Evolutionary conservation across 192 early-diverging fungal species (phyloP).

Genomic region (Linnemannia elongata): DNA sequence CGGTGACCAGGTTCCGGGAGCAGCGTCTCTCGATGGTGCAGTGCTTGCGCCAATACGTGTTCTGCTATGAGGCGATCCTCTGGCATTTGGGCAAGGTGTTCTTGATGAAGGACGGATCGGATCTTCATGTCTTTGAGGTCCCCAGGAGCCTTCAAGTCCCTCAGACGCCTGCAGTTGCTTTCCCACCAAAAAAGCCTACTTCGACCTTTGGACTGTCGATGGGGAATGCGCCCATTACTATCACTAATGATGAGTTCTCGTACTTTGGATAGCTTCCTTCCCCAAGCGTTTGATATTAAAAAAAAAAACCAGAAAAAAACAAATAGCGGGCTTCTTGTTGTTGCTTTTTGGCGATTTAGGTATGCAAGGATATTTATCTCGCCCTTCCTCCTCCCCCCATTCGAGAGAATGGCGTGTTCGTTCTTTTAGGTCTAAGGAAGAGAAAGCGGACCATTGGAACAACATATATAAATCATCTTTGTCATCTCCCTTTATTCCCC

Average conservation of each 20-base stretch:
- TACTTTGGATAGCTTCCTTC: conserved; percentile 10
- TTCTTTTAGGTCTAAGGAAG: too few species aligned
- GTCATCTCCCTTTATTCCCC: too few species aligned
- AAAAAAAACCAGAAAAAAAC: conserved; percentile 3
- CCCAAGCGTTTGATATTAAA: background rate
- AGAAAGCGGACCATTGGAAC: too few species aligned
- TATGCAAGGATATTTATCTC: too few species aligned
- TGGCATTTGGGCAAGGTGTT: conserved; percentile 58
- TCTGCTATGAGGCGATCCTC: conserved; percentile 83
- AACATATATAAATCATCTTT: too few species aligned
- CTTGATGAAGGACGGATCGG: background rate
- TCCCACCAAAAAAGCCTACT: background rate
- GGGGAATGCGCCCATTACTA: conserved; percentile 18
- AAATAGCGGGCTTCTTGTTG: background rate
- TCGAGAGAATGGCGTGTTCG: too few species aligned
- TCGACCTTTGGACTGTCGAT: background rate
- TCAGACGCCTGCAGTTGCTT: background rate
- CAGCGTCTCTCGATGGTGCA: conserved; percentile 90
- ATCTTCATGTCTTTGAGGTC: background rate
- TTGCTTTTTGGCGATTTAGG: background rate
- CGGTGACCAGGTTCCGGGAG: conserved; percentile 74
- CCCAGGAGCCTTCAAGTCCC: background rate
- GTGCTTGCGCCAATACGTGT: conserved; percentile 83
- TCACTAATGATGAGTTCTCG: conserved; percentile 19
- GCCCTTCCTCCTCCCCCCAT: too few species aligned